Evolutionary conservation across 2,329 filamentous ascomycete genomes (phyloP), one percentile per base, ranked within the genome.

Genomic region (Diaporthe ampelina): DNA sequence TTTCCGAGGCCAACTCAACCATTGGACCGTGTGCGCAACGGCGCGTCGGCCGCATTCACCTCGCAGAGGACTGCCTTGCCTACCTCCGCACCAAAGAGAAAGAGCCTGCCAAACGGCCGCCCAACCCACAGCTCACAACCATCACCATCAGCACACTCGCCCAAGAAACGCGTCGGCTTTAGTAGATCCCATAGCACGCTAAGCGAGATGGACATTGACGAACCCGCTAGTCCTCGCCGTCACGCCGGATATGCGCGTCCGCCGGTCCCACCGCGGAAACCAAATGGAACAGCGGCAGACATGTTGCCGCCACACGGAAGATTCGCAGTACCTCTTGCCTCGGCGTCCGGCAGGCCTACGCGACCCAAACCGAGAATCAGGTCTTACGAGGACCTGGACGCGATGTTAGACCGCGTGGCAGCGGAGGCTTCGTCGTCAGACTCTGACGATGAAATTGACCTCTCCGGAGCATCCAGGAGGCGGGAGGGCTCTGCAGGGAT

Each of bases 381-480:
- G 17, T 84, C 83, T 2, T 89, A 90, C 50, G 88, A 88, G 56
- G 89, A 91, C 52, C 89, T 91, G 73, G 89, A 91, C 74, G 84
- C 86, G 50, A 90, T 91, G 87, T 82, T 91, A 54, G 89, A 91
- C 73, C 84, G 85, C 48, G 88, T 85, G 3, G 86, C 84, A 3
- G 87, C 85, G 3, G 86, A 86, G 32, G 84, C 83, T n/a, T 87
- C 87, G 58, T 86, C 88, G 72, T 90, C 88, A 24, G 89, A 90
- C 58, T 90, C 90, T 21, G 89, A 91, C 40, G 87, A 86, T 43
- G 89, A 91, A 78, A 91, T 91, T 72, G 82, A 86, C 68, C 82
- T 90, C 9, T 88, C 88, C 0, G 70, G 80, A 77, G 56, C 80
- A 76, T 70, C 70, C 79, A 78, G 81, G 80, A 58, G 79, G 78